Evolutionary conservation across 495 filamentous ascomycete species (phyloP).

Genomic region (Cladorrhinum samala): DNA sequence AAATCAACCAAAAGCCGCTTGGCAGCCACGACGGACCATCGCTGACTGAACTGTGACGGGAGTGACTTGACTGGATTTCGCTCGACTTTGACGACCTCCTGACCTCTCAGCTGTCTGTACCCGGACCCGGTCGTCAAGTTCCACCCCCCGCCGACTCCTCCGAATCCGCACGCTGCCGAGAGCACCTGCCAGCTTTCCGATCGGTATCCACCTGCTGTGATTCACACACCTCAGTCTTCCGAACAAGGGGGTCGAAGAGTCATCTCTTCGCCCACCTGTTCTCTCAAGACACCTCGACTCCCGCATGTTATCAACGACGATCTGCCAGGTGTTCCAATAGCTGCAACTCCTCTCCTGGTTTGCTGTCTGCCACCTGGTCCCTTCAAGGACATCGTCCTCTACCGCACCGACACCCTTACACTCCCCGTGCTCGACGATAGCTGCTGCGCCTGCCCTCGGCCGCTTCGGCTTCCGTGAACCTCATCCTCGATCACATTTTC

Average conservation of each 20-base stretch:
- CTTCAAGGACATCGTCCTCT: constrained; percentile 6
- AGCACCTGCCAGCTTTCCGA: constrained; percentile 17
- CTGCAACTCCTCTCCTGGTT: constrained; percentile 19
- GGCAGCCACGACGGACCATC: not conserved
- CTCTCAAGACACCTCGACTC: constrained; percentile 24
- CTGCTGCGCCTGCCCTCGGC: constrained; percentile 4
- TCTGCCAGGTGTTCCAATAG: constrained; percentile 35
- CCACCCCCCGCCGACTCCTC: not conserved
- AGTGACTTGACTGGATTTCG: not conserved
- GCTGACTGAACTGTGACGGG: not conserved
- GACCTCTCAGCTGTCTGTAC: constrained; percentile 5
- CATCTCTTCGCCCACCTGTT: constrained; percentile 43
- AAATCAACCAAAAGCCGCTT: not conserved
- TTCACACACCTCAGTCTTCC: constrained; percentile 26
- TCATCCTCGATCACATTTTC: not conserved
- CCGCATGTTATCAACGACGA: constrained; percentile 40
- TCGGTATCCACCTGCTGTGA: constrained; percentile 25
- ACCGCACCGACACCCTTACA: not conserved
- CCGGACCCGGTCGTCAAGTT: constrained; percentile 16
- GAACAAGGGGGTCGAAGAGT: constrained; percentile 43
- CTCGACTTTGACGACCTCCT: not conserved
- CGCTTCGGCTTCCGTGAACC: constrained; percentile 5
- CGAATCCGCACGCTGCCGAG: constrained; percentile 10
- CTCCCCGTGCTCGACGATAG: constrained; percentile 6
- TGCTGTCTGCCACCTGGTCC: constrained; percentile 34